phyloP scores from a whole-genome alignment of 192 early-diverging fungal genomes.

The Coemansia furcata region DNA sequence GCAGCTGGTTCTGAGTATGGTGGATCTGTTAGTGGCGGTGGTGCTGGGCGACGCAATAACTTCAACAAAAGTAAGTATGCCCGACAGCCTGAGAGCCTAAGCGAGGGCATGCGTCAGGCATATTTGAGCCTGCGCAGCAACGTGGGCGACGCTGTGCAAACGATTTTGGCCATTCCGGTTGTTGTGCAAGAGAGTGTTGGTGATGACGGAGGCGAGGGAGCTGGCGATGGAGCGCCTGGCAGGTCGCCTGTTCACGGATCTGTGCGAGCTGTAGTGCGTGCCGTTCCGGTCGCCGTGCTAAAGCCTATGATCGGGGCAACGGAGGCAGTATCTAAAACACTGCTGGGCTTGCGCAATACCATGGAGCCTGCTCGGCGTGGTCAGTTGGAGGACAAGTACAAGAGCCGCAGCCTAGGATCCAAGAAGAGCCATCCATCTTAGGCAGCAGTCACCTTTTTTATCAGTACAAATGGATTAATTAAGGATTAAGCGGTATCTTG shows the following conservation, averaged over 20 bases:
- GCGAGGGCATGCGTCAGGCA: constrained; percentile 82
- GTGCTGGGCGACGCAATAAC: constrained; percentile 22
- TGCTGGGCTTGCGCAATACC: constrained; percentile 87
- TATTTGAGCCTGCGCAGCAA: constrained; percentile 78
- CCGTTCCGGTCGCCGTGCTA: constrained; percentile 84
- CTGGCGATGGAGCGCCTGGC: constrained; percentile 26
- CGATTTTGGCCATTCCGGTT: constrained; percentile 86
- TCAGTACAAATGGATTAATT: neutral
- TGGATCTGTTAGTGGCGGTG: constrained; percentile 5
- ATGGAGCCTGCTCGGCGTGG: constrained; percentile 78
- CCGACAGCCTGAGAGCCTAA: constrained; percentile 78
- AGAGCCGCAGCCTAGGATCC: constrained; percentile 35
- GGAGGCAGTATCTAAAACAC: constrained; percentile 87
- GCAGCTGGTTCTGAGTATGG: constrained; percentile 7
- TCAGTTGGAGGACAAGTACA: constrained; percentile 76
- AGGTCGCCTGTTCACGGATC: constrained; percentile 57
- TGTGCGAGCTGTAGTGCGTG: constrained; percentile 51
- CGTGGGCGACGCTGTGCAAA: constrained; percentile 79
- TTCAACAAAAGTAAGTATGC: constrained; percentile 74
- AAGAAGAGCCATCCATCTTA: constrained; percentile 36
- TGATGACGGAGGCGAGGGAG: constrained; percentile 26
- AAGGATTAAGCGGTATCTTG: constrained; percentile 3
- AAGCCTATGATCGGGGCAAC: constrained; percentile 95
- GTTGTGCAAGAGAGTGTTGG: constrained; percentile 68
- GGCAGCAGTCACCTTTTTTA: neutral